Evolutionary conservation across 2,329 filamentous ascomycete species (phyloP), one percentile per base, ranked within the genome.

Genomic region (Orbilia javanica): DNA sequence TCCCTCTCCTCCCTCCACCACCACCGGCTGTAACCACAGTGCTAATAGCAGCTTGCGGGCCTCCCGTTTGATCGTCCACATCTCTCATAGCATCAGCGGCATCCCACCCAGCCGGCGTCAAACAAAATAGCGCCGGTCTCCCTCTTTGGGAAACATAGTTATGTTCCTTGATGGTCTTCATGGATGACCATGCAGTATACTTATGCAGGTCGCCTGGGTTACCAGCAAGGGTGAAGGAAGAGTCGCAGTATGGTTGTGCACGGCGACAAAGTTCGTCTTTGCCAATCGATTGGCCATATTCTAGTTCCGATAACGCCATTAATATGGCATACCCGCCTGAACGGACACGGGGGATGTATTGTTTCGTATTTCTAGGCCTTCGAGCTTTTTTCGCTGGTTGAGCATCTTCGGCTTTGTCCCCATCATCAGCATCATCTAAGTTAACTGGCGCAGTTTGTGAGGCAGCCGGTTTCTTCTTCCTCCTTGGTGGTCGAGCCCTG

Each of bases 51-150:
- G 55, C 34, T 27, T 68, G 65, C 27, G 22, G 52, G 4, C 27
- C 68, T 8, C 63, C 77, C 48, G 60, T 52, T 44, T 60, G 70
- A 46, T 50, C 67, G 13, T 80, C 73, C 11, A 77, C 81, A 72
- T 87, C 86, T 60, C 88, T 88, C 42, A 94, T 90, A 22, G 89
- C 87, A 60, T 86, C 88, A 0, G 90, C 92, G 65, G 92, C 89
- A 62, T 93, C 91, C 90, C 91, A 92, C 2, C 93, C 93, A 76
- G 93, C 91, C 34, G 94, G 92, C 0, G 92, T 93, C 39, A 96
- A 84, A 1, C 87, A 86, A 82, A 94, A 96, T 80, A 88, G 89
- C 76, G 89, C 88, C 18, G 92, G 92, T 15, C 91, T 87, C 0
- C 92, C 91, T 66, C 89, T 89, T 80, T 92, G 90, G 71, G 90